Base-by-base conservation (phyloP, 2,329 filamentous ascomycete genomes). In the Ceratocystis albifundus region DNA sequence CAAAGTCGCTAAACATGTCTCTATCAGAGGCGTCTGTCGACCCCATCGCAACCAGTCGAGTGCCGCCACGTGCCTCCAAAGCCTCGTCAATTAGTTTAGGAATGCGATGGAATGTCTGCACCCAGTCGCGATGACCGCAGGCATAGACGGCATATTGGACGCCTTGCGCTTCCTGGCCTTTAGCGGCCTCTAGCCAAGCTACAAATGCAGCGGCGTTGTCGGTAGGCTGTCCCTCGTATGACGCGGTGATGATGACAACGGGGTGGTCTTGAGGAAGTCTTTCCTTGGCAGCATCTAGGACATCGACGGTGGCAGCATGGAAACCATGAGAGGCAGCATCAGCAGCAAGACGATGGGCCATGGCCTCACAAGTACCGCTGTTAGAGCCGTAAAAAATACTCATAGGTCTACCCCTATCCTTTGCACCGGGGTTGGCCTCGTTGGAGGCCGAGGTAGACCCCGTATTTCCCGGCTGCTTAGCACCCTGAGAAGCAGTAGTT, bases 321-420 rank as follows among this genome's bases (percentile, higher is more conserved):
- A 85, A 90, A 0, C 88, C 88, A 70, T 84, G 83, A 2, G 74
- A 73, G 1, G 77, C 71, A 0, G 86, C 86, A 71, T 84, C 81
- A 7, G 79, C 77, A 0, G 84, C 85, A 10, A 90, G 73, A 32
- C 82, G 78, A 69, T 86, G 81, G 0, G 88, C 84, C 59, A 90
- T 79, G 0, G 84, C 79, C 73, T 90, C 86, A 72, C 88, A 91
- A 1, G 88, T 91, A 0, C 88, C 88, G 1, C 84, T 85, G 72
- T 90, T 89, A 20, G 85, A 88, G 1, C 88, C 88, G 71, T 88
- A 91, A 55, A 86, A 81, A 22, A 92, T 81, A n/a, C 81, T 81
- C 69, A 92, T 73, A 0, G 79, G 79, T 67, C 77, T 77, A 25
- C 74, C 75, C 30, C 77, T 77, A 25, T 74, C 75, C 30, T 7